Conservation (phyloP, 2,329 filamentous ascomycete species). For the Helicocarpus griseus region DNA sequence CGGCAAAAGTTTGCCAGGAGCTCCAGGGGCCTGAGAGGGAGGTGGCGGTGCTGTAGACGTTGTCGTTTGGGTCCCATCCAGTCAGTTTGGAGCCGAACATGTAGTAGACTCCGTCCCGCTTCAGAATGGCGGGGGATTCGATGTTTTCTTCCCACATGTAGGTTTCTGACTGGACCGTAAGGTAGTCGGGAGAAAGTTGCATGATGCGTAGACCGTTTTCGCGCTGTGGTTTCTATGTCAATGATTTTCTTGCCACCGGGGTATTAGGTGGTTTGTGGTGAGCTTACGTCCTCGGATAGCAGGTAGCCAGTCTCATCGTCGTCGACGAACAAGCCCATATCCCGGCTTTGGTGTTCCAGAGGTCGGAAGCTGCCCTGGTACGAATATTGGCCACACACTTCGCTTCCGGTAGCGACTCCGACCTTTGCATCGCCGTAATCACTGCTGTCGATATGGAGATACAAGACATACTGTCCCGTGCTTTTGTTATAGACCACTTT, state of each 20-base stretch:
- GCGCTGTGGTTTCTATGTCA: too few relatives aligned
- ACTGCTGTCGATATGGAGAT: slow-evolving; percentile 56
- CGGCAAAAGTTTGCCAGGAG: slow-evolving; percentile 49
- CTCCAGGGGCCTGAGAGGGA: slow-evolving; percentile 53
- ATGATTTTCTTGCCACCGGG: too few relatives aligned
- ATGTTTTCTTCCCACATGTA: slow-evolving; percentile 46
- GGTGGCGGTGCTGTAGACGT: slow-evolving; percentile 51
- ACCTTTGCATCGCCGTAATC: slow-evolving; percentile 55
- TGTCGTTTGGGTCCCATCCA: slow-evolving; percentile 55
- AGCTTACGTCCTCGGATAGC: slow-evolving; percentile 53
- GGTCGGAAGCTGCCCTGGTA: slow-evolving; percentile 41
- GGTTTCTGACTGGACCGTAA: slow-evolving; percentile 39
- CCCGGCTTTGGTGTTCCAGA: slow-evolving; percentile 43
- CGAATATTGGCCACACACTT: slow-evolving; percentile 52
- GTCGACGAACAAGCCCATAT: slow-evolving; percentile 51
- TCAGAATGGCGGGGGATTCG: slow-evolving; percentile 55
- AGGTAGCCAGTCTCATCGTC: slow-evolving; percentile 53
- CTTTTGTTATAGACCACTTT: slow-evolving; percentile 59
- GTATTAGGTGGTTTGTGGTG: too few relatives aligned
- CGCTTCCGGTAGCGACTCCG: slow-evolving; percentile 51
- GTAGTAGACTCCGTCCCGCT: slow-evolving; percentile 51
- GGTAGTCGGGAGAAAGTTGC: slow-evolving; percentile 48
- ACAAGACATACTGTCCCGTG: slow-evolving; percentile 58
- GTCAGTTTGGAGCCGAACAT: slow-evolving; percentile 53
- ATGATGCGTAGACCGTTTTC: slow-evolving; percentile 50